Evolutionary conservation across 2,329 filamentous ascomycete genomes (phyloP), one percentile per base, ranked within the genome.

Genomic region (Bipolaris bicolor): DNA sequence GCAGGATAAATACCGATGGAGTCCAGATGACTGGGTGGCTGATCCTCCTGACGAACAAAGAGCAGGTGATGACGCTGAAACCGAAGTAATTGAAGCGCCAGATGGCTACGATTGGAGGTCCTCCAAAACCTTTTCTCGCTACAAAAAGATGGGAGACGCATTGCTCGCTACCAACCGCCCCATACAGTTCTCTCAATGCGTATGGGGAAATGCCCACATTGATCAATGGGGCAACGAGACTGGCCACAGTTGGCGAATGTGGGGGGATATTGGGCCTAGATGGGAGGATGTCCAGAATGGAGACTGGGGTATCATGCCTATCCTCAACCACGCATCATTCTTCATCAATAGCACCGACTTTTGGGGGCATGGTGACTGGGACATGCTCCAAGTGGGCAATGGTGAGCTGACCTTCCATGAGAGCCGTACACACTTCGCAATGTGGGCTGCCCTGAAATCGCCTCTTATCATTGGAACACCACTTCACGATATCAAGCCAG

Each of bases 51-150:
- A 22, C 79, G 78, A 29, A 78, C 80, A 68, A 67, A 61, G 56
- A 29, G 36, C 33, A 34, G 55, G 55, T 22, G 51, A 49, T 33
- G 49, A 61, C 18, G 65, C 52, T 46, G 76, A 31, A 65, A 72
- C 48, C 60, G 75, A 1, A 40, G 64, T 26, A 62, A 71, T 31
- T 62, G 75, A 3, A 79, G 81, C 33, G 5, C 82, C 82, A 0
- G 26, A 74, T 0, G 78, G 71, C 11, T 85, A 86, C 64, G 77
- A 85, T 71, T 85, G 79, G 79, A 71, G 73, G 15, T 76, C 68
- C 0, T 83, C 81, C 11, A 36, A 80, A 76, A 83, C 81, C 0
- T 77, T 79, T 3, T 63, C 77, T 26, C 78, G 84, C 7, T 87
- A 80, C 69, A 85, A 65, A 82, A 51, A 34, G 18, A 70, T 70